Evolutionary conservation across 768 basidiomycete genomes (phyloP), one percentile per base, ranked within the genome.

Genomic region (Lentinula guzmanii): DNA sequence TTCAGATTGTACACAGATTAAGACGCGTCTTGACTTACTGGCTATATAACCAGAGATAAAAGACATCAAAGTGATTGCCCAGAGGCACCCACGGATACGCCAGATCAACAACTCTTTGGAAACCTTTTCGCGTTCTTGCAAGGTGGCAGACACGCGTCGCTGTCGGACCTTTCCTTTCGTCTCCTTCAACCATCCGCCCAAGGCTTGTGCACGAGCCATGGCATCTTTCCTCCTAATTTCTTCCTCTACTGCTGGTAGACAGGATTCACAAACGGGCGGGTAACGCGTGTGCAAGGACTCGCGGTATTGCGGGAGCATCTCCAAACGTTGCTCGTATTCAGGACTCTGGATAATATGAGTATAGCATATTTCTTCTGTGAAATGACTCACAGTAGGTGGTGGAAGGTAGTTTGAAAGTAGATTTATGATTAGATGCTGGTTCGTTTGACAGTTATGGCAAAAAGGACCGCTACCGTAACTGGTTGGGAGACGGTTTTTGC

Each of bases 371-470:
- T 35, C 13, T 6, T 34, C 42, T 31, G 63, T 6, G 60, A 16
- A 60, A 50, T 45, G 46, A 77, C 87, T 66, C 69, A 93, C 93
- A 62, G 83, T 81, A n/a, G 86, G 82, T 28, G 84, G 75, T 9
- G 94, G 94, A 0, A 96, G 81, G 71, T 95, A 98, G 67, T 90
- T 94, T 15, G 94, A 90, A 35, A 98, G 76, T 60, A 98, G 82
- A 71, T 94, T 92, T 63, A 91, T 77, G 58, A 93, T 77, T 42
- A 98, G 81, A 77, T 86, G 88, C 69, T 97, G 95, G 72, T 98
- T 98, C n/a, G 92, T 91, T 66, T 89, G 87, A 71, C 95, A 97
- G 6, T 84, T 85, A 66, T 89, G 86, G 73, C 95, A 98, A 75
- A 96, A 95, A 7, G 84, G 82, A 1, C 82, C 78, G 31, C 77